Evolutionary conservation across 1,284 basidiomycete species (phyloP).

Genomic region (Ceratobasidium theobromae): DNA sequence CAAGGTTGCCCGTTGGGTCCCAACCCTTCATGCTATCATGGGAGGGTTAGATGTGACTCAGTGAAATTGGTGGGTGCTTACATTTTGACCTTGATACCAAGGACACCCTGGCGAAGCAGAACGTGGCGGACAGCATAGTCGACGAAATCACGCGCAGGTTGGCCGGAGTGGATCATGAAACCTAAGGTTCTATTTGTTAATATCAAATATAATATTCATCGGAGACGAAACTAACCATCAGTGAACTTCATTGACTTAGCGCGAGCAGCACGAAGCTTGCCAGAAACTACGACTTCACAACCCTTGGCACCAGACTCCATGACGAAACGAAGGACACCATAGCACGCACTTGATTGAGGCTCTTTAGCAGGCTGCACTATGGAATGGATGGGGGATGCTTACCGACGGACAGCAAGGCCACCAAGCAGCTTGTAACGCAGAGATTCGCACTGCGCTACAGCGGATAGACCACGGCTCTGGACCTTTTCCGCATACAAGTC

Average conservation of each 20-base stretch:
- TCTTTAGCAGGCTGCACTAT: slow-evolving; percentile 6
- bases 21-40: slow-evolving; percentile 86
- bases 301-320: slow-evolving; percentile 99
- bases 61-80: slow-evolving; percentile 48
- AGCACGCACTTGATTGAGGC: slow-evolving; percentile 76
- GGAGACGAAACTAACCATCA: slow-evolving; percentile 96
- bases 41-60: slow-evolving; percentile 31
- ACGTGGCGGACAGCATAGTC: slow-evolving; percentile 99
- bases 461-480: slow-evolving; percentile 97
- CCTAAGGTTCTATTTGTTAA: slow-evolving; percentile 99
- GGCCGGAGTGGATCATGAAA: slow-evolving; percentile 99
- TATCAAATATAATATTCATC: slow-evolving; percentile 97
- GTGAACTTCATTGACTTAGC: slow-evolving; percentile 99
- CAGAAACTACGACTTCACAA: slow-evolving; percentile 99
- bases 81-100: slow-evolving; percentile 99
- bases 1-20: slow-evolving; percentile 87
- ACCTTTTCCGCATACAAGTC: slow-evolving; percentile 99
- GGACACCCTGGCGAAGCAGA: slow-evolving; percentile 97
- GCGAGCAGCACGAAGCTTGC: slow-evolving; percentile 99
- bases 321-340: slow-evolving; percentile 99
- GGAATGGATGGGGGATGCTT: slow-evolving; percentile 41
- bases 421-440: slow-evolving; percentile 99
- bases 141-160: slow-evolving; percentile 95
- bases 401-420: slow-evolving; percentile 98
- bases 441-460: slow-evolving; percentile 98